These are phyloP conservation scores for Chrysoporthe puriensis DNA, from an alignment of 2,329 filamentous ascomycete species.

Conservation along the genomic window DNA sequence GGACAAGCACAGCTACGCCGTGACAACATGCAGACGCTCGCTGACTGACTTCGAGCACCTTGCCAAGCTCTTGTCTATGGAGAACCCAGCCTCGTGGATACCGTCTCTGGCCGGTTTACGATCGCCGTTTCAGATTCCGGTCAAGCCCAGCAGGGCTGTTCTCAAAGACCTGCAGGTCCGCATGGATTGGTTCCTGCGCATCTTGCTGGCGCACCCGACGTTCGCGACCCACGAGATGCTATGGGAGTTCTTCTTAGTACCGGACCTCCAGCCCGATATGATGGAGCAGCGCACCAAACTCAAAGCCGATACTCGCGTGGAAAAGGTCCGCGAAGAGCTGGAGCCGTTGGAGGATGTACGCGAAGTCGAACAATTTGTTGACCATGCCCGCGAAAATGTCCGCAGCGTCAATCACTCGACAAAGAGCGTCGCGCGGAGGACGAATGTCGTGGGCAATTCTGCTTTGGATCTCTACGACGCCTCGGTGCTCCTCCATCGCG, in stretches of 20 bases:
- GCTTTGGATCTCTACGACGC: slow-evolving; percentile 71
- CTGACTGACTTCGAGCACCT: slow-evolving; percentile 90
- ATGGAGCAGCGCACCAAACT: slow-evolving; percentile 86
- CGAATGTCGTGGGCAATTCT: slow-evolving; percentile 72
- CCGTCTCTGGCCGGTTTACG: slow-evolving; percentile 77
- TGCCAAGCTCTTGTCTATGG: slow-evolving; percentile 77
- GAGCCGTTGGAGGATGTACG: slow-evolving; percentile 80
- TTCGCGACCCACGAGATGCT: slow-evolving; percentile 96
- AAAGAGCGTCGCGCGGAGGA: slow-evolving; percentile 78
- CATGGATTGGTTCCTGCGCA: slow-evolving; percentile 85
- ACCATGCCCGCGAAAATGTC: slow-evolving; percentile 88
- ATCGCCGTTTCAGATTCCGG: slow-evolving; percentile 90
- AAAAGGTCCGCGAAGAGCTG: slow-evolving; percentile 88
- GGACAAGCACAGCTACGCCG: slow-evolving; percentile 81
- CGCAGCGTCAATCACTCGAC: slow-evolving; percentile 82
- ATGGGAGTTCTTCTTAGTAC: slow-evolving; percentile 98
- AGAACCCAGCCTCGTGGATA: slow-evolving; percentile 95
- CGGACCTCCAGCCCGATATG: slow-evolving; percentile 87
- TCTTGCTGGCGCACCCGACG: slow-evolving; percentile 84
- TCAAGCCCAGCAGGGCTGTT: slow-evolving; percentile 84
- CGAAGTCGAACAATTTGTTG: slow-evolving; percentile 91
- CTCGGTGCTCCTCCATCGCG: slow-evolving; percentile 56
- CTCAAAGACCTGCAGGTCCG: slow-evolving; percentile 85
- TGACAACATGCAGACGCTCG: slow-evolving; percentile 90
- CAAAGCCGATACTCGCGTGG: slow-evolving; percentile 80